These are phyloP conservation scores for Talaromyces islandicus DNA, from an alignment of 2,329 filamentous ascomycete species.

Conservation along the genomic window DNA sequence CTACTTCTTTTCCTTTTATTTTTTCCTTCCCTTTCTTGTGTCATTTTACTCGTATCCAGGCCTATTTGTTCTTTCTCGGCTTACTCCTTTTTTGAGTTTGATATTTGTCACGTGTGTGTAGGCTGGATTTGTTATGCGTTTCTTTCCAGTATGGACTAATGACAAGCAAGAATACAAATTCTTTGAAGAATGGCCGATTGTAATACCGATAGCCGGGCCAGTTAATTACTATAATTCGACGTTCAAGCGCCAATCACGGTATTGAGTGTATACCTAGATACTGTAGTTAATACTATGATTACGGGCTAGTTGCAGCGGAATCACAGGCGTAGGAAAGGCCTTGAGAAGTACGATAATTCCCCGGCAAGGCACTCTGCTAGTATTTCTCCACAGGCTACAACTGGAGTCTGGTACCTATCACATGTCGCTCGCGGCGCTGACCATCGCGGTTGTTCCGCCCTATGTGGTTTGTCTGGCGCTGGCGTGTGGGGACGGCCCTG, in stretches of 20 bases:
- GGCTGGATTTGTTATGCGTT: constrained; percentile 9
- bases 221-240: background rate
- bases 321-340: background rate
- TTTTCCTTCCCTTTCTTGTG: background rate
- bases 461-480: background rate
- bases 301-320: background rate
- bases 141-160: constrained; percentile 28
- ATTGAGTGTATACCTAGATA: background rate
- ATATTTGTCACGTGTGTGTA: constrained; percentile 11
- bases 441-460: background rate
- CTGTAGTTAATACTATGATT: too few relatives aligned
- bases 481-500: background rate
- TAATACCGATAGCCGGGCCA: background rate
- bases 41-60: constrained; percentile 11
- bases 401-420: background rate
- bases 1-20: background rate
- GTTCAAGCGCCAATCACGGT: background rate
- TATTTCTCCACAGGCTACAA: background rate
- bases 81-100: constrained; percentile 1
- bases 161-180: constrained; percentile 21
- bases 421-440: background rate
- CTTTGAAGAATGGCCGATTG: background rate
- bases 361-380: background rate
- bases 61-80: constrained; percentile 2
- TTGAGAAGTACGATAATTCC: background rate